Evolutionary conservation across 306 rosid species (phyloP).

Genomic region (Neltuma alba): DNA sequence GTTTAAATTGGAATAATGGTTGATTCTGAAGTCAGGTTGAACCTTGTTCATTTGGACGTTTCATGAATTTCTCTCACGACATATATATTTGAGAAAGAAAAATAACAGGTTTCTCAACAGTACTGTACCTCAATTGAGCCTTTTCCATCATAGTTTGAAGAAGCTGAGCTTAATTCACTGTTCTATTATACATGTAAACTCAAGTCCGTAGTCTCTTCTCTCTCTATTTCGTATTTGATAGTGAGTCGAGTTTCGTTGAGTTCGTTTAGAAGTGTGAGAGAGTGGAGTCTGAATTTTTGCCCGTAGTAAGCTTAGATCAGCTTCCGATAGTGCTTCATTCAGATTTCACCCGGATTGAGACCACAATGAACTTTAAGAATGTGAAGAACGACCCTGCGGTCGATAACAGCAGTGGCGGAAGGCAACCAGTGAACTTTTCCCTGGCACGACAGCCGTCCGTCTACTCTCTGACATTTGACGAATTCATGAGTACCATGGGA

Average conservation of each 20-base stretch:
- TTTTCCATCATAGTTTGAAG: background rate
- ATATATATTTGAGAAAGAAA: background rate
- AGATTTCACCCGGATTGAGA: slow-evolving; percentile 41
- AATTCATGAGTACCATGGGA: slow-evolving; percentile 77
- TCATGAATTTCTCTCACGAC: background rate
- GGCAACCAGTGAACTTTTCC: slow-evolving; percentile 37
- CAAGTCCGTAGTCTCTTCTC: background rate
- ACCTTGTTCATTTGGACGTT: background rate
- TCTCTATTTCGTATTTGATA: background rate
- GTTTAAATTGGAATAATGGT: background rate
- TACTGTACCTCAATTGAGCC: background rate
- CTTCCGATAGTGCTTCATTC: slow-evolving; percentile 36
- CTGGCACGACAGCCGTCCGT: slow-evolving; percentile 74
- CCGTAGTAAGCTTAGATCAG: slow-evolving; percentile 25
- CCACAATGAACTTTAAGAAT: slow-evolving; percentile 41
- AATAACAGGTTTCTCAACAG: background rate
- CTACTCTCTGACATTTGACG: slow-evolving; percentile 86
- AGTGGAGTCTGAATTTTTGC: slow-evolving; percentile 37
- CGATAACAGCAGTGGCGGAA: slow-evolving; percentile 31
- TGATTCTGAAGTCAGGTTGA: background rate
- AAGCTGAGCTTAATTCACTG: background rate
- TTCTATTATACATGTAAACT: slow-evolving; percentile 14
- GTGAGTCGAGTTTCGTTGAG: background rate
- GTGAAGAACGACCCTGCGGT: slow-evolving; percentile 51
- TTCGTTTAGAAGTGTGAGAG: background rate